phyloP scores from a whole-genome alignment of 2,329 filamentous ascomycete genomes.

The Metarhizium rileyi region DNA sequence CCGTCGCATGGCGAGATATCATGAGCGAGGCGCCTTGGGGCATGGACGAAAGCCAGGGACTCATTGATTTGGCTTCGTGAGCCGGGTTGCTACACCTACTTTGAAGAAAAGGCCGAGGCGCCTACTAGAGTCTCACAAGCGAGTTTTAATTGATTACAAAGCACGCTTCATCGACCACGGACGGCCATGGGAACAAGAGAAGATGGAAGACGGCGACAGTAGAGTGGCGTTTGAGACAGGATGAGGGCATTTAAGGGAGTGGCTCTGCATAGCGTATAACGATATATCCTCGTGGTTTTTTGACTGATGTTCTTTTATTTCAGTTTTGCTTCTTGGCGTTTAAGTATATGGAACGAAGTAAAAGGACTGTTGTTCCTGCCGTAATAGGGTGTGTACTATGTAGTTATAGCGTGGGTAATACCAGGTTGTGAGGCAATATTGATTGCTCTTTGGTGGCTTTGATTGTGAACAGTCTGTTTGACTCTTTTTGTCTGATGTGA shows the following conservation, averaged over 20 bases:
- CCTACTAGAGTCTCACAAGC: not conserved
- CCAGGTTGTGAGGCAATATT: not conserved
- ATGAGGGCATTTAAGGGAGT: not conserved
- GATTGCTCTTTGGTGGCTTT: not conserved
- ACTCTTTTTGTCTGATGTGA: no score
- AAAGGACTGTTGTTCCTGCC: not conserved
- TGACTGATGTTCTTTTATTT: not conserved
- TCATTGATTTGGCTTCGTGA: constrained; percentile 3
- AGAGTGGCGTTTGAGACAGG: not conserved
- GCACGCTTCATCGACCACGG: not conserved
- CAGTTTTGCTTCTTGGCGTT: no score
- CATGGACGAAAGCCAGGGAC: constrained; percentile 1
- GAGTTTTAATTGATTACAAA: not conserved
- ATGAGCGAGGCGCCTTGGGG: constrained; percentile 8
- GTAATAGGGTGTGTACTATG: not conserved
- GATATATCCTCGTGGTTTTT: not conserved
- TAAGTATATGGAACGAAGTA: not conserved
- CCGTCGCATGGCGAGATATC: constrained; percentile 12
- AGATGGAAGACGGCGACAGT: not conserved
- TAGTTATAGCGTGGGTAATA: not conserved
- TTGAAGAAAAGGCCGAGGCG: not conserved
- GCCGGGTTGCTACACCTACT: not conserved
- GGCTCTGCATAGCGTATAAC: constrained; percentile 3
- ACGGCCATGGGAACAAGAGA: not conserved
- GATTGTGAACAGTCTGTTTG: not conserved